Evolutionary conservation across 352 stramenopile genomes (phyloP).

Genomic region (Pythium sukuiense): DNA sequence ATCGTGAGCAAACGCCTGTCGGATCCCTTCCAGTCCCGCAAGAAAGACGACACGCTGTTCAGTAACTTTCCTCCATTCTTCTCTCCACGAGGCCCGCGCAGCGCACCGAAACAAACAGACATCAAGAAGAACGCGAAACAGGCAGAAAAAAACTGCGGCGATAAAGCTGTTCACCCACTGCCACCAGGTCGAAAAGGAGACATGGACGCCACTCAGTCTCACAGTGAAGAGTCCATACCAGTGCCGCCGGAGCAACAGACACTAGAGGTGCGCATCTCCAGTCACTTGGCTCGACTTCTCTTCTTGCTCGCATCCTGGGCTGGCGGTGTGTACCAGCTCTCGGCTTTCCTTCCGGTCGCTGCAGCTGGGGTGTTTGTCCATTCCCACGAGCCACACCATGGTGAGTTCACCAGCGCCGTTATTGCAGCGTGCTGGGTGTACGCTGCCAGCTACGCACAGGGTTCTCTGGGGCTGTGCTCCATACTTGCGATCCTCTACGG

Average conservation of each 20-base stretch:
- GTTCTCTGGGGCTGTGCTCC: constrained; percentile 43
- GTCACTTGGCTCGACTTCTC: constrained; percentile 23
- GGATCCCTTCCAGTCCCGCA: constrained; percentile 26
- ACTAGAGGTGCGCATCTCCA: constrained; percentile 19
- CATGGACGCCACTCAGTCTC: not conserved
- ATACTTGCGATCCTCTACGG: constrained; percentile 43
- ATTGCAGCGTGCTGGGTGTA: constrained; percentile 39
- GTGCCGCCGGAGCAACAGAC: not conserved
- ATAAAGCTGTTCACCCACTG: not conserved
- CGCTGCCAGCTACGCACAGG: constrained; percentile 36
- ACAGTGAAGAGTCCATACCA: too few relatives aligned
- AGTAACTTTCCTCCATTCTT: constrained; percentile 19
- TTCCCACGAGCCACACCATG: constrained; percentile 28
- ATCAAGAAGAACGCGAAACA: not conserved
- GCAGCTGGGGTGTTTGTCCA: constrained; percentile 42
- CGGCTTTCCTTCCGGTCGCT: constrained; percentile 64
- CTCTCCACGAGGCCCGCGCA: constrained; percentile 11
- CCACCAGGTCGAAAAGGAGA: not conserved
- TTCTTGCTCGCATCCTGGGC: constrained; percentile 37
- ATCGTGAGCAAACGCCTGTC: constrained; percentile 18
- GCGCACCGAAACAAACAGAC: constrained; percentile 1
- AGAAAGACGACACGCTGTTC: constrained; percentile 25
- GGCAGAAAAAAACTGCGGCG: not conserved
- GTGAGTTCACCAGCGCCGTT: constrained; percentile 36
- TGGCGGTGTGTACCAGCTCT: constrained; percentile 37